Evolutionary conservation across 2,329 filamentous ascomycete genomes (phyloP).

Genomic region (Claviceps spartinae): DNA sequence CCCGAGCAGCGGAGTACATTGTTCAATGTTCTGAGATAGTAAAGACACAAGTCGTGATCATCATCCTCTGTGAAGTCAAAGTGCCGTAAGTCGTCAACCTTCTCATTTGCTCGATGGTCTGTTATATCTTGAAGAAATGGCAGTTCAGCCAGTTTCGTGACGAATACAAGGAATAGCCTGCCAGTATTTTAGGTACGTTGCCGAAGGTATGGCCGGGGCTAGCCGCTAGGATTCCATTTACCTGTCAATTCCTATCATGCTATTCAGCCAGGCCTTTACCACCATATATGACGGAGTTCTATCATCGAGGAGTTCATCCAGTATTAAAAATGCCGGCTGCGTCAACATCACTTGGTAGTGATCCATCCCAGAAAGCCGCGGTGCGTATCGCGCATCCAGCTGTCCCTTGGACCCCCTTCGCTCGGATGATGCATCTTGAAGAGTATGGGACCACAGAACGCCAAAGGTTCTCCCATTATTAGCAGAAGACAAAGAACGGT

Average conservation of each 20-base stretch:
- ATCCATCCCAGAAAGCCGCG: conserved; percentile 40
- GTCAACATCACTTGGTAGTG: conserved; percentile 63
- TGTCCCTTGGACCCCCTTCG: conserved; percentile 35
- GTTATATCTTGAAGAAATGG: conserved; percentile 28
- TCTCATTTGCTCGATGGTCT: conserved; percentile 7
- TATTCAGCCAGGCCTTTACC: conserved; percentile 69
- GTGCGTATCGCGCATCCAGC: conserved; percentile 18
- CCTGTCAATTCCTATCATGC: conserved; percentile 48
- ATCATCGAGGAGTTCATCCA: conserved; percentile 66
- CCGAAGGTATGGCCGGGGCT: neutral
- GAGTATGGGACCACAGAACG: conserved; percentile 70
- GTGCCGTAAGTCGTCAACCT: conserved; percentile 8
- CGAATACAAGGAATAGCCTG: conserved; percentile 48
- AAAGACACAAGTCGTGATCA: conserved; percentile 63
- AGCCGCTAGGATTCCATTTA: conserved; percentile 20
- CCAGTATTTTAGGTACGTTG: conserved; percentile 1
- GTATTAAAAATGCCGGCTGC: conserved; percentile 65
- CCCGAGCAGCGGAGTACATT: conserved; percentile 56
- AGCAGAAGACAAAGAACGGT: conserved; percentile 17
- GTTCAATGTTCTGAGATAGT: conserved; percentile 62
- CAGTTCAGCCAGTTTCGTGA: conserved; percentile 42
- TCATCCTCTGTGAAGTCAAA: conserved; percentile 36
- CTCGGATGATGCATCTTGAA: conserved; percentile 45
- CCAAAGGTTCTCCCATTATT: conserved; percentile 58
- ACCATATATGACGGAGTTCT: conserved; percentile 62